A percentile compares a stretch with the other conserved stretches of the same genome.
phyloP scores from a whole-genome alignment of 768 basidiomycete species.

The Amanita brunnescens region DNA sequence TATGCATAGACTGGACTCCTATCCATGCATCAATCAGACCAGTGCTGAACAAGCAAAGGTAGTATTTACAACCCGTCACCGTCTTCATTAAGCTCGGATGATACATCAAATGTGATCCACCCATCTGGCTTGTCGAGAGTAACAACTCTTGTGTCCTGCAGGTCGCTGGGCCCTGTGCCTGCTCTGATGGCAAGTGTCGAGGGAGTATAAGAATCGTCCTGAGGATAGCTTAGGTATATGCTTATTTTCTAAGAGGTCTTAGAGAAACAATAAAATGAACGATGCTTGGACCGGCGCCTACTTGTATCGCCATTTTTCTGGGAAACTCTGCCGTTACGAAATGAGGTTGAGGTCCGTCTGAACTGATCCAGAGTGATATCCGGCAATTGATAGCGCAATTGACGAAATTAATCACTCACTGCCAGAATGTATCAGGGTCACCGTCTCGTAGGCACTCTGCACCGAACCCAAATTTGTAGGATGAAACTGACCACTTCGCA shows the following conservation, averaged over 20 bases:
- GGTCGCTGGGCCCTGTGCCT: constrained; percentile 83
- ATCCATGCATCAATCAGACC: not conserved
- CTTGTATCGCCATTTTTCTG: constrained; percentile 82
- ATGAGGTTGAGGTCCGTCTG: constrained; percentile 96
- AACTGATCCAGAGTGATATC: constrained; percentile 31
- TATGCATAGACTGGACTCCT: constrained; percentile 88
- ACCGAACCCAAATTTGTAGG: constrained; percentile 94
- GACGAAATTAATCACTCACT: constrained; percentile 47
- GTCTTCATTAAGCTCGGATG: constrained; percentile 71
- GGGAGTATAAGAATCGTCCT: constrained; percentile 97
- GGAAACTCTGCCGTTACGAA: constrained; percentile 93
- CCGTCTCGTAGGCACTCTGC: constrained; percentile 85
- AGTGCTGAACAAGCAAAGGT: not conserved
- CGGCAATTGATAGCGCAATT: not conserved
- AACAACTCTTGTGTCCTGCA: constrained; percentile 84
- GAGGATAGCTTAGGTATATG: constrained; percentile 68
- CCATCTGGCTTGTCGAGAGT: constrained; percentile 89
- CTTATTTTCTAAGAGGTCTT: constrained; percentile 62
- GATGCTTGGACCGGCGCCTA: constrained; percentile 21
- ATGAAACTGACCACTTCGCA: constrained; percentile 94
- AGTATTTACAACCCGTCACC: constrained; percentile 60
- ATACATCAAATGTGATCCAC: constrained; percentile 85
- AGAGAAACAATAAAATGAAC: not conserved
- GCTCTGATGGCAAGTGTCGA: constrained; percentile 85
- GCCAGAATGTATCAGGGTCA: constrained; percentile 95